Evolutionary conservation across 441 rosid species (phyloP), one percentile per base, ranked within the genome.

Genomic region (Syzygium malaccense): DNA sequence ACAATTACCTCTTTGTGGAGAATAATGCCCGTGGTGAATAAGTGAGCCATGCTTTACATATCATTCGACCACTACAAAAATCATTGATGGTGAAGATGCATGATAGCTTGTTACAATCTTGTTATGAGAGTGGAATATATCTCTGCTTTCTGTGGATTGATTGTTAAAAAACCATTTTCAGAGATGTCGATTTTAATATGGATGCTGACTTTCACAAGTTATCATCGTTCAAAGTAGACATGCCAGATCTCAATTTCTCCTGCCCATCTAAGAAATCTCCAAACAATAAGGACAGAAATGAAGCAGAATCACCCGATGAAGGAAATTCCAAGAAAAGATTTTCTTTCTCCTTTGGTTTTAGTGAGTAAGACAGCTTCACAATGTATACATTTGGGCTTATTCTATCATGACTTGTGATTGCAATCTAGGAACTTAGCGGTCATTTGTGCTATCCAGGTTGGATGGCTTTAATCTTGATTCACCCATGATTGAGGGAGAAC

Each of bases 161-260:
- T 2, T 58, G 53, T 26, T 26, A 41, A 53, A n/a, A 12, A 41
- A 20, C 55, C 56, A 68, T 88, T 90, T 90, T 87, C 95, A 96
- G 98, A 93, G 98, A 96, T 84, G 94, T 98, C 94, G 96, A 94
- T 91, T 98, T 98, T 88, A 93, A 95, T 92, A 91, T 98, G 86
- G 98, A 92, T 89, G 95, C 92, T 87, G 96, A 93, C 89, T 97
- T 96, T 92, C 93, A 89, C 86, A 95, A 98, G 92, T 86, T 95
- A 55, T 90, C 98, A 89, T 95, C 98, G 33, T 97, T 96, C 93
- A 96, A 96, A 92, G 88, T 95, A 89, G 96, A 97, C 91, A 93
- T 95, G 96, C 92, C 98, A 87, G 99, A 96, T 89, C 94, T 97
- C 93, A 97, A 96, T 91, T 95, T 96, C 94, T 93, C 97, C 80